Percentiles rank a stretch among this genome's conserved stretches.
These are phyloP conservation scores for Cytospora paraplurivora DNA, from an alignment of 2,329 filamentous ascomycete species.

Conservation along the genomic window DNA sequence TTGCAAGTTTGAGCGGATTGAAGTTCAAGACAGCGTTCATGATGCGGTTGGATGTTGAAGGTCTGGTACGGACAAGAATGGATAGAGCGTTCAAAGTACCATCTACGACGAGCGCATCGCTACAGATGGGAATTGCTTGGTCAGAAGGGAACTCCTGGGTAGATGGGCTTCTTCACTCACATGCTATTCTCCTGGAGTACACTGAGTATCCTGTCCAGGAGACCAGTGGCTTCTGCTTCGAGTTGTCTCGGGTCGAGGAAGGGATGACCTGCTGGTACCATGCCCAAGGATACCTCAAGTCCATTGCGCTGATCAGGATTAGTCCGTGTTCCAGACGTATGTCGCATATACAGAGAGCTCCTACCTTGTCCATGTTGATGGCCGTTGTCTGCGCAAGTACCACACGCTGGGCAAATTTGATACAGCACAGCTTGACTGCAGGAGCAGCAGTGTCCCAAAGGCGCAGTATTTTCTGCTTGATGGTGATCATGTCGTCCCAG, in stretches of 20 bases:
- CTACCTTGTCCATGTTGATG: constrained; percentile 64
- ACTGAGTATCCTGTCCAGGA: constrained; percentile 84
- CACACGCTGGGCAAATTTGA: constrained; percentile 95
- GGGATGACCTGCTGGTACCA: constrained; percentile 82
- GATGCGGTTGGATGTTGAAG: constrained; percentile 81
- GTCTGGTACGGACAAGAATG: constrained; percentile 78
- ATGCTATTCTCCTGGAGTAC: constrained; percentile 84
- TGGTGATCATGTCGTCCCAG: constrained; percentile 85
- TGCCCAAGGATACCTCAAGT: constrained; percentile 81
- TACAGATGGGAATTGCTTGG: constrained; percentile 42
- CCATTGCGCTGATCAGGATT: constrained; percentile 61
- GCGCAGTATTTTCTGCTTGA: constrained; percentile 85
- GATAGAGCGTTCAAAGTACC: constrained; percentile 88
- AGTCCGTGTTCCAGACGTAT: background rate
- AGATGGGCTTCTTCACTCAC: constrained; percentile 46
- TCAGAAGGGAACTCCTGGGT: constrained; percentile 30
- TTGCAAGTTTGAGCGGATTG: constrained; percentile 83
- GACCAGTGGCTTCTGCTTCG: constrained; percentile 88
- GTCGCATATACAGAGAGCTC: constrained; percentile 41
- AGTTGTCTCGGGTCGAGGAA: constrained; percentile 77
- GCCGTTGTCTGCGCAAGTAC: constrained; percentile 91
- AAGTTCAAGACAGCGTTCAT: constrained; percentile 84
- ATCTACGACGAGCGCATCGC: constrained; percentile 85
- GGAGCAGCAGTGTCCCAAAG: constrained; percentile 81
- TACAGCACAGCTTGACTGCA: constrained; percentile 86